Evolutionary conservation across 2,329 filamentous ascomycete species (phyloP), one percentile per base, ranked within the genome.

Genomic region (Lasiodiplodia theobromae): DNA sequence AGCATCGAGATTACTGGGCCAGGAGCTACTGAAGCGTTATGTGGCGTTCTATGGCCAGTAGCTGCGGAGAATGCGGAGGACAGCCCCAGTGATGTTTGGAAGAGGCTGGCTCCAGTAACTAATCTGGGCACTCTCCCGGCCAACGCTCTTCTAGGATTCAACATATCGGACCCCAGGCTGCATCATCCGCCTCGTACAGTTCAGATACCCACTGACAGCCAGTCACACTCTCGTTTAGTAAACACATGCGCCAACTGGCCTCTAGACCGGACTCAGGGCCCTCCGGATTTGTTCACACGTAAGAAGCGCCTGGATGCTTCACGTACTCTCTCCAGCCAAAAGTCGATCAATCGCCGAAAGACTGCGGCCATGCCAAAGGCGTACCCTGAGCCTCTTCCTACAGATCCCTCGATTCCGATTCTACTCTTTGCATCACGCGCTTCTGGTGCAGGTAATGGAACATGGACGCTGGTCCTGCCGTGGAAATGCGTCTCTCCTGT

Each of bases 401-500:
- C 82, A 10, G 94, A 97, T 74, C 92, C 92, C 1, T 82, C 86
- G 1, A 96, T 98, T 18, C 96, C 96, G 0, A 80, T 95, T 49
- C 83, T 95, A 1, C 80, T 96, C 6, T 84, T 93, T 4, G 85
- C 90, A 40, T 88, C 87, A 12, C 86, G 88, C 3, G 80, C 81
- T 47, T 82, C 79, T 12, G 86, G 85, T 57, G 82, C 84, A 67
- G 77, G 73, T 1, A 89, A 91, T 58, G 91, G 91, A 0, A 89
- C 86, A 0, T 98, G 94, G 93, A 96, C 90, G 0, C 77, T 98
- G 1, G 84, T 98, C 28, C 86, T 96, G 3, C 96, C 96, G 0
- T 97, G 95, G 93, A 94, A 92, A 76, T 97, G 92, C 73, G 91
- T 98, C 44, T 84, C 89, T 44, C 88, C 93, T 0, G 84, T 97